Evolutionary conservation across 1,139 yeast genomes (phyloP).

Genomic region (Williopsis jadinii): DNA sequence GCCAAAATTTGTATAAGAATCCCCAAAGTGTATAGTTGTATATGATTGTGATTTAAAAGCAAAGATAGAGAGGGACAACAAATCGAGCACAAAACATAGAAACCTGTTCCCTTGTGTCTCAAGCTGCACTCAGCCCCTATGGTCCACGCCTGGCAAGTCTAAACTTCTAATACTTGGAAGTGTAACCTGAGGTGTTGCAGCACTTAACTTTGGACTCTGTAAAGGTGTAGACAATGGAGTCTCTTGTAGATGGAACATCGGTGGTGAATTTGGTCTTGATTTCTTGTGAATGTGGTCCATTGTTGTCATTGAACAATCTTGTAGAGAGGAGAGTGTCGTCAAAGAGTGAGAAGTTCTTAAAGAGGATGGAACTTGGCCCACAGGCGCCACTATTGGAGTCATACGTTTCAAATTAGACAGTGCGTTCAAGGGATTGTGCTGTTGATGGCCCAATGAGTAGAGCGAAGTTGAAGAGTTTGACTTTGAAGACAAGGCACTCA

Average conservation of each 20-base stretch:
- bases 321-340: conserved; percentile 5
- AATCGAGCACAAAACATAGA: neutral
- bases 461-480: conserved; percentile 22
- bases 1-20: no score
- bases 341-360: conserved; percentile 11
- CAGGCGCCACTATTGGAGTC: conserved; percentile 25
- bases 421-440: conserved; percentile 21
- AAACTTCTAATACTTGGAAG: conserved; percentile 21
- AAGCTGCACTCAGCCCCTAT: no score
- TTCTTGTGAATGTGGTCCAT: conserved; percentile 11
- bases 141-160: conserved; percentile 19
- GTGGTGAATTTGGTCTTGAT: conserved; percentile 23
- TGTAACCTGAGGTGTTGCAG: conserved; percentile 11
- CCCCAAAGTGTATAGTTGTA: no score
- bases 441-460: conserved; percentile 11
- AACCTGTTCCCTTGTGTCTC: neutral
- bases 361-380: conserved; percentile 9
- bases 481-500: conserved; percentile 18
- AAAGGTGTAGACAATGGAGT: conserved; percentile 24
- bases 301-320: neutral
- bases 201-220: conserved; percentile 20
- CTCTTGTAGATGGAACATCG: conserved; percentile 18
- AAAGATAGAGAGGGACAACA: no score
- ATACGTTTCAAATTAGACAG: conserved; percentile 31
- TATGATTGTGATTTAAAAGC: no score